Evolutionary conservation across 116 monocot genomes (phyloP), one percentile per base, ranked within the genome.

Genomic region (Trichopus zeylanicus): DNA sequence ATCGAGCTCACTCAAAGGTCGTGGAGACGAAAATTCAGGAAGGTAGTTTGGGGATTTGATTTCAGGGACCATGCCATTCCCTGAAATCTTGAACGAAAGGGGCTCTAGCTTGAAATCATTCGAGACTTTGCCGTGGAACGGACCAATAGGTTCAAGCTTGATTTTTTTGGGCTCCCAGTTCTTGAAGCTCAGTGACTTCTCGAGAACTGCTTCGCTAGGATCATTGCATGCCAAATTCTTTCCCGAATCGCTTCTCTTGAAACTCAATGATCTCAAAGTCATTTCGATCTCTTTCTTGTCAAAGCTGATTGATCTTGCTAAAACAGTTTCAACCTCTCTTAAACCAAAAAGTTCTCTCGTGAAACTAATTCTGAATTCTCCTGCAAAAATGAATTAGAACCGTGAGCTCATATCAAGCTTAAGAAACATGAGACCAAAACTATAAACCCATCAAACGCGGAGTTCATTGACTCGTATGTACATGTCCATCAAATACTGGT

Each of bases 111-210:
- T 38, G 29, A 24, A 27, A 24, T 46, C 32, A 55, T 61, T 61
- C 31, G 10, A 30, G 31, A 19, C 16, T n/a, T 21, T 15, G 48
- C 57, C 68, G 25, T 65, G 63, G 21, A 18, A 49, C 20, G 67
- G 55, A 61, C 22, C 38, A 26, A 55, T 25, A 13, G 5, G 15
- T 38, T 69, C 56, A 25, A 26, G 46, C 26, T 49, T 37, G 16
- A n/a, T n/a, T n/a, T n/a, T n/a, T n/a, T n/a, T n/a, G n/a, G 25
- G 34, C 28, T 73, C 72, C 91, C 86, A 86, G 1, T 71, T 77
- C 48, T 80, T 86, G 79, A 91, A 83, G 69, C 91, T 91, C 16
- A 80, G 33, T 34, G 86, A 91, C 32, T 63, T 80, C 55, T 79
- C 74, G 0, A 88, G 13, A 18, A 58, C 32, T 12, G 34, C 25